Conservation (phyloP, 805 yeast species). For the Saccharomycopsis malanga region DNA sequence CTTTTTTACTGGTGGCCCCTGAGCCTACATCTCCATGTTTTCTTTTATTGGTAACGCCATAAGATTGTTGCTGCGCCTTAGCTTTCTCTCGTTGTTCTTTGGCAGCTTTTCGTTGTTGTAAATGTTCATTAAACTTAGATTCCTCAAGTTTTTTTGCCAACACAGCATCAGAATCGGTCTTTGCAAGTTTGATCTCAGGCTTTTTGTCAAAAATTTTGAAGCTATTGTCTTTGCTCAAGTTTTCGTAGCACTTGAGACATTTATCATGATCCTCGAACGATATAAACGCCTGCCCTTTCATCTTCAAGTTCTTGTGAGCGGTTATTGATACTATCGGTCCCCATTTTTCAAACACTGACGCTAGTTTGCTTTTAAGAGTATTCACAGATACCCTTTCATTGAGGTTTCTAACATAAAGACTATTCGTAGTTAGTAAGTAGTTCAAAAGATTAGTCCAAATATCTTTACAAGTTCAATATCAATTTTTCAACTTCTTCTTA, state of each 20-base stretch:
- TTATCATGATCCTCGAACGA: conserved; percentile 38
- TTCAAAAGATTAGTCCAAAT: too few relatives aligned
- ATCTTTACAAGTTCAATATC: too few relatives aligned
- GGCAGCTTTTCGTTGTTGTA: conserved; percentile 21
- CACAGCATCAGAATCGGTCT: conserved; percentile 26
- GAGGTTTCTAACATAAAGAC: conserved; percentile 56
- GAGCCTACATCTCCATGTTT: conserved; percentile 7
- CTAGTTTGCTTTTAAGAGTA: conserved; percentile 40
- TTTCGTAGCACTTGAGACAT: conserved; percentile 5
- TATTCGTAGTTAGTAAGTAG: background rate
- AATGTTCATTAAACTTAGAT: conserved; percentile 21
- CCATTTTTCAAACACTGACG: conserved; percentile 31
- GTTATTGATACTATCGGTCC: conserved; percentile 41
- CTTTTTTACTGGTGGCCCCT: conserved; percentile 24
- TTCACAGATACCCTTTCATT: conserved; percentile 59
- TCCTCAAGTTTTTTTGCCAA: conserved; percentile 17
- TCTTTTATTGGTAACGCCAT: conserved; percentile 8
- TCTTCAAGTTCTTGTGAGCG: conserved; percentile 52
- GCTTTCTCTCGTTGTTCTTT: conserved; percentile 14
- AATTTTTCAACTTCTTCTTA: too few relatives aligned
- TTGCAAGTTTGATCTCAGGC: conserved; percentile 24
- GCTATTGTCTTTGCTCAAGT: conserved; percentile 31
- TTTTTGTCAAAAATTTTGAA: conserved; percentile 21
- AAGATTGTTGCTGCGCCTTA: conserved; percentile 14
- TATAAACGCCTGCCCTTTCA: conserved; percentile 81